A percentile compares a stretch with the other conserved stretches of the same genome.
These are phyloP conservation scores for Fusarium euwallaceae DNA, from an alignment of 2,329 filamentous ascomycete genomes.

Conservation along the genomic window DNA sequence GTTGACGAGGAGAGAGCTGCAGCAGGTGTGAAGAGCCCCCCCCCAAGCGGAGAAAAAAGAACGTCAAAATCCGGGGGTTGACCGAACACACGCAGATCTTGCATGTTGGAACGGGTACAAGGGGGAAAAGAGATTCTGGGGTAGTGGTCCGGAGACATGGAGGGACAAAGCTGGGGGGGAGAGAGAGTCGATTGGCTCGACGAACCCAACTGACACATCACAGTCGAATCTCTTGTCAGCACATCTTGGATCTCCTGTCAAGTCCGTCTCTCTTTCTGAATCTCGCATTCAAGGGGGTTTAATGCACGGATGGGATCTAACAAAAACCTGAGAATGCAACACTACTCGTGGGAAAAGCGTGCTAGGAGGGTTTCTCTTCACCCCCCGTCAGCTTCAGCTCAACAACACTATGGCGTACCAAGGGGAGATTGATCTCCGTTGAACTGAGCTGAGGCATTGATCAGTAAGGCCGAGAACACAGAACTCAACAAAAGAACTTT, in stretches of 20 bases:
- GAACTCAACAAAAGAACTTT: not conserved
- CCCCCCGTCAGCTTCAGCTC: slow-evolving; percentile 13
- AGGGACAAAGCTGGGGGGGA: slow-evolving; percentile 6
- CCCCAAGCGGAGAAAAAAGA: not conserved
- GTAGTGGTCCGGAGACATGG: slow-evolving; percentile 41
- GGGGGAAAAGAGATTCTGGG: slow-evolving; percentile 25
- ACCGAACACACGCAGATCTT: slow-evolving; percentile 2
- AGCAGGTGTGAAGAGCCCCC: not conserved
- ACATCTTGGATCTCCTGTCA: not conserved
- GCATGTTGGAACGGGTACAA: slow-evolving; percentile 25
- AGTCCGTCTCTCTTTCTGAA: not conserved
- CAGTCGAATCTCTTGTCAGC: not conserved
- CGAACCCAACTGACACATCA: not conserved
- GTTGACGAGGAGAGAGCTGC: slow-evolving; percentile 20
- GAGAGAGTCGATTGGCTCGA: not conserved
- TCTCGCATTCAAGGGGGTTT: not conserved
- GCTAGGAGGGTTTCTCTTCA: not conserved
- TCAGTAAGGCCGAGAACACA: not conserved
- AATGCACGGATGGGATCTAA: not conserved
- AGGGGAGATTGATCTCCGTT: slow-evolving; percentile 31
- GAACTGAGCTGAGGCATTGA: not conserved
- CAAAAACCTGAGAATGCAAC: not conserved
- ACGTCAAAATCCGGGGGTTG: slow-evolving; percentile 14
- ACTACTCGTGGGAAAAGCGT: not conserved
- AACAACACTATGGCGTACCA: slow-evolving; percentile 20